Evolutionary conservation across 139 green algal genomes (phyloP).

Genomic region (Chlamydomonas asymmetrica): DNA sequence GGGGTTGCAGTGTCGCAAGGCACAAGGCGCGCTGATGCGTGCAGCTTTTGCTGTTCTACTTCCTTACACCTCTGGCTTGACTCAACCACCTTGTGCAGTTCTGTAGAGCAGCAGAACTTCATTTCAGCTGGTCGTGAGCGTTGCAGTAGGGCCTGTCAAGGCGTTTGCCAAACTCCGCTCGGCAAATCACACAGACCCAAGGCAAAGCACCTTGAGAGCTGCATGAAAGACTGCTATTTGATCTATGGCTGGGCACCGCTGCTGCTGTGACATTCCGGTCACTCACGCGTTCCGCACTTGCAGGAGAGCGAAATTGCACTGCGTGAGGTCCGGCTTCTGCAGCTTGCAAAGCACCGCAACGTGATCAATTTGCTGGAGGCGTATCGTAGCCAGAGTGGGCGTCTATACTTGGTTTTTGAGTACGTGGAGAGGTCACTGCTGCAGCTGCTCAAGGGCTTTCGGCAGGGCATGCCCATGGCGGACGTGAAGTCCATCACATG

Average conservation of each 20-base stretch:
- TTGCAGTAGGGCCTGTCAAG: background rate
- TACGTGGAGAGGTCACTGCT: conserved; percentile 69
- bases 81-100: too few species aligned
- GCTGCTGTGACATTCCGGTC: too few species aligned
- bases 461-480: conserved; percentile 1
- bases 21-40: too few species aligned
- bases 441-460: conserved; percentile 35
- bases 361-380: conserved; percentile 73
- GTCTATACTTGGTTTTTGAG: conserved; percentile 81
- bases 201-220: background rate
- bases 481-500: conserved; percentile 25
- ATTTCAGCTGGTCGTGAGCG: too few species aligned
- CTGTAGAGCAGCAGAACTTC: too few species aligned
- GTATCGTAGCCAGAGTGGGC: conserved; percentile 55
- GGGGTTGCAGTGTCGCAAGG: too few species aligned
- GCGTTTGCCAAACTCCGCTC: background rate
- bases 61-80: too few species aligned
- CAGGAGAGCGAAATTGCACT: conserved; percentile 65
- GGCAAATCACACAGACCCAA: background rate
- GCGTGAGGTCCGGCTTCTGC: conserved; percentile 68
- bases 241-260: too few species aligned
- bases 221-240: too few species aligned
- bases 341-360: conserved; percentile 57
- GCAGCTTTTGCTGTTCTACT: too few species aligned
- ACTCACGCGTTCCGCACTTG: background rate